A percentile compares a stretch with the other conserved stretches of the same genome.
Conservation (phyloP, 495 filamentous ascomycete genomes). For the Entonaema liquescens region DNA sequence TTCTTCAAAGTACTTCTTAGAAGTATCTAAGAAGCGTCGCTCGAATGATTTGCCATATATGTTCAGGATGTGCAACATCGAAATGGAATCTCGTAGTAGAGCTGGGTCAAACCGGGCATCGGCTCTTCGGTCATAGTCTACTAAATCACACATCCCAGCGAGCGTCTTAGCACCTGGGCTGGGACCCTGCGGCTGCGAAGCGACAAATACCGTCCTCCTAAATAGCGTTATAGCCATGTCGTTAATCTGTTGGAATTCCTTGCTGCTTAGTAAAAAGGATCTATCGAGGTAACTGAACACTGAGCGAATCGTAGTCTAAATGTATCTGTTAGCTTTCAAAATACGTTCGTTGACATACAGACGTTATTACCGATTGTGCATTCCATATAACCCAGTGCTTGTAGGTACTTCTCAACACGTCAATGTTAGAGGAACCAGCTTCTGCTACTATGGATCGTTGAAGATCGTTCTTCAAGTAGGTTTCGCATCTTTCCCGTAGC, state of each 20-base stretch:
- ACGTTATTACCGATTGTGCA: slow-evolving; percentile 68
- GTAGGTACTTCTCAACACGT: slow-evolving; percentile 70
- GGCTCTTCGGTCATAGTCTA: slow-evolving; percentile 72
- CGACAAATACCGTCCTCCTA: slow-evolving; percentile 63
- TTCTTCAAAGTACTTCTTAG: slow-evolving; percentile 67
- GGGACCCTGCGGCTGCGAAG: slow-evolving; percentile 57
- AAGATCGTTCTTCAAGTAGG: slow-evolving; percentile 60
- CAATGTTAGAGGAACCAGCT: slow-evolving; percentile 63
- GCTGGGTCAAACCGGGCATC: slow-evolving; percentile 58
- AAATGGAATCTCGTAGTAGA: slow-evolving; percentile 74
- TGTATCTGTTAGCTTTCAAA: slow-evolving; percentile 1
- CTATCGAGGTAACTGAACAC: slow-evolving; percentile 94
- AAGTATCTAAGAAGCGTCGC: slow-evolving; percentile 71
- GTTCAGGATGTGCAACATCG: slow-evolving; percentile 81
- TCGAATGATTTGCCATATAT: slow-evolving; percentile 84
- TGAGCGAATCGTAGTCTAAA: slow-evolving; percentile 75
- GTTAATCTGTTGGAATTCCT: slow-evolving; percentile 58
- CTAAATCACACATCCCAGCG: slow-evolving; percentile 76
- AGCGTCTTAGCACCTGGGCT: slow-evolving; percentile 64
- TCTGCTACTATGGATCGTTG: slow-evolving; percentile 58
- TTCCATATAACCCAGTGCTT: slow-evolving; percentile 82
- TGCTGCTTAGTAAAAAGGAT: slow-evolving; percentile 79
- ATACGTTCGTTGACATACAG: slow-evolving; percentile 1
- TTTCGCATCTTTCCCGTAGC: slow-evolving; percentile 68
- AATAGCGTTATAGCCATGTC: slow-evolving; percentile 66